phyloP scores from a whole-genome alignment of 2,329 filamentous ascomycete genomes.

The Metarhizium robertsii region DNA sequence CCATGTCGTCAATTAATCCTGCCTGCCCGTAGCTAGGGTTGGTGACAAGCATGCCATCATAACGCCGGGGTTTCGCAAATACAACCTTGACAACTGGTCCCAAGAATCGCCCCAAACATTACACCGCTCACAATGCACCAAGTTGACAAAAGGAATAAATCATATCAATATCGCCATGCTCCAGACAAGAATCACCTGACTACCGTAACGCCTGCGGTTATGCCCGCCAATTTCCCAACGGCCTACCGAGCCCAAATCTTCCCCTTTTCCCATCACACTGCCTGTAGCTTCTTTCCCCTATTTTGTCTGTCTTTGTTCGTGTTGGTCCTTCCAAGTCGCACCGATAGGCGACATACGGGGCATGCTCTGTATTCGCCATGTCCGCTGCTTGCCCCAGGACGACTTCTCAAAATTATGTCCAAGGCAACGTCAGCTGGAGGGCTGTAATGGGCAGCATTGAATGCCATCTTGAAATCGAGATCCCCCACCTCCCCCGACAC shows the following conservation, averaged over 20 bases:
- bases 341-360: background rate
- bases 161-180: conserved; percentile 25
- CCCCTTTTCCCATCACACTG: background rate
- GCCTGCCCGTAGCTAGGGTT: background rate
- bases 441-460: background rate
- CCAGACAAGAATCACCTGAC: conserved; percentile 18
- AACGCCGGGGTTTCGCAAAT: background rate
- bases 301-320: background rate
- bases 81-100: background rate
- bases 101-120: conserved; percentile 1
- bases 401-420: background rate
- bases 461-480: background rate
- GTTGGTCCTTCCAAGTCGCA: background rate
- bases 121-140: background rate
- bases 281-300: background rate
- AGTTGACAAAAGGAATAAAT: conserved; percentile 13
- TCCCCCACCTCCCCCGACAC: background rate
- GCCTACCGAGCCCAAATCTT: conserved; percentile 1
- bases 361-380: background rate
- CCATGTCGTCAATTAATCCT: background rate
- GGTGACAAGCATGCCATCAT: background rate
- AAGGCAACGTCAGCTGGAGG: background rate
- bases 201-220: conserved; percentile 20
- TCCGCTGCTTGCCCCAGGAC: background rate
- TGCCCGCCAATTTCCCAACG: conserved; percentile 9